Evolutionary conservation across 345 rosid species (phyloP).

Genomic region (Brassica cretica): DNA sequence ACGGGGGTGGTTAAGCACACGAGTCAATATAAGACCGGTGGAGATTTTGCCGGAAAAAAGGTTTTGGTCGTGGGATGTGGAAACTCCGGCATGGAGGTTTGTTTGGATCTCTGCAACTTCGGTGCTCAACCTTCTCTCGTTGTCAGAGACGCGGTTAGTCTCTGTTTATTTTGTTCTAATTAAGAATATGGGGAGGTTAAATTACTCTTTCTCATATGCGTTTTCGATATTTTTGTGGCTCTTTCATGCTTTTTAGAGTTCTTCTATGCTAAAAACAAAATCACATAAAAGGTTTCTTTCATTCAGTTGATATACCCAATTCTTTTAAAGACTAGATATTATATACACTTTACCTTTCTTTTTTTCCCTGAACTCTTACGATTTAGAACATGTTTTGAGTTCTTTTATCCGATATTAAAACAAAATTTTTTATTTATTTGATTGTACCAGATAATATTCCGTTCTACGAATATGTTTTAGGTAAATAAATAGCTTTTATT

Average conservation of each 20-base stretch:
- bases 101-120: conserved; percentile 88
- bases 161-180: not conserved
- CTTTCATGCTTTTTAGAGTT: conserved; percentile 31
- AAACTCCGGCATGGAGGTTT: conserved; percentile 97
- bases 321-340: conserved; percentile 9
- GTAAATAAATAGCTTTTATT: not conserved
- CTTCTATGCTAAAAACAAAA: conserved; percentile 32
- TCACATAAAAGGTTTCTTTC: not conserved
- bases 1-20: conserved; percentile 63
- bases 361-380: not conserved
- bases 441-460: not conserved
- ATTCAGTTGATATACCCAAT: not conserved
- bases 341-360: not conserved
- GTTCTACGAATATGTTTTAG: not conserved
- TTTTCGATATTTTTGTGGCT: conserved; percentile 32
- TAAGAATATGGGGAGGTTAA: not conserved
- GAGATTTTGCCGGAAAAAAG: conserved; percentile 58
- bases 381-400: not conserved
- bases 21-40: conserved; percentile 64
- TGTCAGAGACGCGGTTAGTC: conserved; percentile 79
- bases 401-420: not conserved
- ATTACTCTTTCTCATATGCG: conserved; percentile 3
- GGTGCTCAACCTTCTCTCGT: conserved; percentile 78
- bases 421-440: not conserved
- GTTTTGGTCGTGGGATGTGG: conserved; percentile 98